Base-by-base conservation (phyloP, 257 asterid species). In the Lavandula angustifolia region DNA sequence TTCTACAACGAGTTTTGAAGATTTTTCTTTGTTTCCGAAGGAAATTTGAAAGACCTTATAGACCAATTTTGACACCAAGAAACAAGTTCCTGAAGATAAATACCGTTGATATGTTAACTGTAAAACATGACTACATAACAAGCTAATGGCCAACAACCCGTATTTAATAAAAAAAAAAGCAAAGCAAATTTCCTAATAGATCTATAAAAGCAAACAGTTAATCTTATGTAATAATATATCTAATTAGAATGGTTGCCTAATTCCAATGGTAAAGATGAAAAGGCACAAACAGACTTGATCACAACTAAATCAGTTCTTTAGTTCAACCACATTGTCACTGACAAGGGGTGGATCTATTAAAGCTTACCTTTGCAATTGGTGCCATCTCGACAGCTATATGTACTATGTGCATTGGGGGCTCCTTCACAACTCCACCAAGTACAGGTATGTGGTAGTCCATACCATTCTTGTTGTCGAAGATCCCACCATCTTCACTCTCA, bases 311-410 rank as follows among this genome's bases (percentile, higher is more conserved):
- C 6, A 38, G 44, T 31, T 62, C 13, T 34, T 6, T 14, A 34
- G 73, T 34, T 69, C 63, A 70, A 60, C 9, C 18, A 18, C 43
- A 34, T 48, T 44, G 33, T 31, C 27, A 49, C 55, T 59, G 17
- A 9, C n/a, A 35, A 38, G 49, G 13, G 62, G 52, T 34, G 31
- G 22, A 40, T 17, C n/a, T 42, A 22, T 40, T 38, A 58, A 9
- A 17, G 17, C 64, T 37, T 78, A 86, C 99, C 99, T 94, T 94
- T 22, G 99, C 97, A 78, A 94, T 86, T 61, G 99, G 98, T 4
- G 99, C 99, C 99, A 94, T 90, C 84, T 94, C 99, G 42, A 90
- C 95, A 41, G 96, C 80, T 77, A 94, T 78, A 77, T 94, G 99
- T 56, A 94, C 96, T 76, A 94, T 86, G 72, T 94, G 94, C 95